phyloP scores from a whole-genome alignment of 2,329 filamentous ascomycete genomes.

The Samsoniella hepiali region DNA sequence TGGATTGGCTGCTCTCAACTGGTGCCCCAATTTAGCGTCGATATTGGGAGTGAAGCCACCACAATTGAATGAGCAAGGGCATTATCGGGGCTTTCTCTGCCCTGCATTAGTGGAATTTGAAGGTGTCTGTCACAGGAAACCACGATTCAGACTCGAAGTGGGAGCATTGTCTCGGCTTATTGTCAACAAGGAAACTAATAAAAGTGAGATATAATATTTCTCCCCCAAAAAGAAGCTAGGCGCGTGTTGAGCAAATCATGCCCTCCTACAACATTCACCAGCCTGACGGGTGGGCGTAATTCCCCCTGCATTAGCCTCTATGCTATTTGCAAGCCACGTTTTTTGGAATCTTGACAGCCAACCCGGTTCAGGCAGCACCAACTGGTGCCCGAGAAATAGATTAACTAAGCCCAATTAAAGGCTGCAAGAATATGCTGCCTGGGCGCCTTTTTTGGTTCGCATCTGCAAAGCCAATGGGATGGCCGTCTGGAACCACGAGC shows the following conservation, averaged over 20 bases:
- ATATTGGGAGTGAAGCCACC: not conserved
- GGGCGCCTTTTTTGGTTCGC: not conserved
- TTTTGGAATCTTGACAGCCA: not conserved
- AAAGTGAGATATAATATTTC: not conserved
- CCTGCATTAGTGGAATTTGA: not conserved
- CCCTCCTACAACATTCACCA: not conserved
- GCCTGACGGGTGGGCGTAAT: not conserved
- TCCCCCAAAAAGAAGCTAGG: not conserved
- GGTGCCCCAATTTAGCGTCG: not conserved
- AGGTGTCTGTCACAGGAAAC: not conserved
- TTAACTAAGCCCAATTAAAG: not conserved
- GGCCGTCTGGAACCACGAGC: not conserved
- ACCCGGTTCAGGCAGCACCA: not conserved
- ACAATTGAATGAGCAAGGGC: not conserved
- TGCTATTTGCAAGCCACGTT: slow-evolving; percentile 17
- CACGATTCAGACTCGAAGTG: not conserved
- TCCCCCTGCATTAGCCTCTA: slow-evolving; percentile 15
- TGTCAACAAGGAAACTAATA: not conserved
- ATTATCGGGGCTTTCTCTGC: no score
- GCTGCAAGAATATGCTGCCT: not conserved
- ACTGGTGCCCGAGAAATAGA: not conserved
- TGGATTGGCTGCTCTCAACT: not conserved
- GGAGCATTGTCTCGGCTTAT: not conserved
- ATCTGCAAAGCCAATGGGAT: not conserved
- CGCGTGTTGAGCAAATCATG: not conserved